Conservation (phyloP, 2,329 filamentous ascomycete genomes). For the Didymella glomerata region DNA sequence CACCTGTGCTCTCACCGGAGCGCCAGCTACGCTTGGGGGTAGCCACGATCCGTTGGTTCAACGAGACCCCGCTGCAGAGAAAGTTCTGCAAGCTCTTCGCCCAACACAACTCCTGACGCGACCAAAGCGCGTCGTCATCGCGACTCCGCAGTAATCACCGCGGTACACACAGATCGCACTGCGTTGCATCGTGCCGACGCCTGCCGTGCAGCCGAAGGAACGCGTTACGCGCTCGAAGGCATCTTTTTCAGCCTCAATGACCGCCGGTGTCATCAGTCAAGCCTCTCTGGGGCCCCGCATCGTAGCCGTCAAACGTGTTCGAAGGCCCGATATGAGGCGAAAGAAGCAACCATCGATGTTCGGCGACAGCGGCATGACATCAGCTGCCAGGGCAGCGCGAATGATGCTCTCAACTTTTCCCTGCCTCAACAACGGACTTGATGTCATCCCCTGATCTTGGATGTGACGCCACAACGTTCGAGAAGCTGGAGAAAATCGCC, state of each 20-base stretch:
- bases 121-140: constrained; percentile 15
- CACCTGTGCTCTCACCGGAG: constrained; percentile 22
- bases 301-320: constrained; percentile 21
- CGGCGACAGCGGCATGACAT: constrained; percentile 29
- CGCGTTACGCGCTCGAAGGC: constrained; percentile 25
- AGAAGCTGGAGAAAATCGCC: constrained; percentile 8
- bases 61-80: constrained; percentile 24
- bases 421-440: constrained; percentile 6
- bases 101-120: constrained; percentile 24
- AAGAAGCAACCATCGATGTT: constrained; percentile 11
- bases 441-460: constrained; percentile 13
- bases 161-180: constrained; percentile 10
- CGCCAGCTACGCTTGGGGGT: constrained; percentile 11
- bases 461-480: constrained; percentile 11
- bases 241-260: constrained; percentile 22
- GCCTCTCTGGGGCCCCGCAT: constrained; percentile 41
- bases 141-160: constrained; percentile 16
- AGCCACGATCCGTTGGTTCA: constrained; percentile 21
- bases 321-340: constrained; percentile 31
- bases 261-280: constrained; percentile 22
- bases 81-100: constrained; percentile 25
- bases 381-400: constrained; percentile 4
- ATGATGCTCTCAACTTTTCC: not conserved
- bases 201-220: constrained; percentile 9
- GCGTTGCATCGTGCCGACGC: constrained; percentile 24